Conservation (phyloP, 768 basidiomycete species). For the Tricholomella constricta region DNA sequence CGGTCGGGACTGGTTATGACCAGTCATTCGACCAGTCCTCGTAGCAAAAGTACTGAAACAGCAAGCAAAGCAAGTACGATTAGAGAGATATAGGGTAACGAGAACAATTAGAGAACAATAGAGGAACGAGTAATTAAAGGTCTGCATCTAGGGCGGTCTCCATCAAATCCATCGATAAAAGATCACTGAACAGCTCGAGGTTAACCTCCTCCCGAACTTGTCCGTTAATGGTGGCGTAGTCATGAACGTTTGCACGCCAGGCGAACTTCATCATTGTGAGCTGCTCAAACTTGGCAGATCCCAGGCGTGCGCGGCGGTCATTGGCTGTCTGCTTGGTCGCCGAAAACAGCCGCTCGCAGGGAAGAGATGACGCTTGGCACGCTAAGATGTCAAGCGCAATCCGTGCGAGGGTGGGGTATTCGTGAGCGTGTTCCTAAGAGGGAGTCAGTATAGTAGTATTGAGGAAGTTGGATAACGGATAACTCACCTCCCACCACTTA, state of each 20-base stretch:
- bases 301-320: background rate
- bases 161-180: no score
- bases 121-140: background rate
- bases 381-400: conserved; percentile 20
- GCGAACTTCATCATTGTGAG: conserved; percentile 11
- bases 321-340: conserved; percentile 2
- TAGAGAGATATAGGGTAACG: no score
- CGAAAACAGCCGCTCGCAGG: conserved; percentile 20
- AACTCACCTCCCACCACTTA: conserved; percentile 17
- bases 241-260: background rate
- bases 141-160: background rate
- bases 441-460: background rate
- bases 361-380: conserved; percentile 20
- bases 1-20: no score
- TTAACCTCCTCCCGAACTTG: background rate
- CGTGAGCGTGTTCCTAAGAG: conserved; percentile 1
- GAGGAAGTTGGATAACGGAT: background rate
- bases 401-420: conserved; percentile 15
- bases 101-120: no score
- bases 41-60: no score
- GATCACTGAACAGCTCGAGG: background rate
- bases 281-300: conserved; percentile 9
- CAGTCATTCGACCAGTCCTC: no score
- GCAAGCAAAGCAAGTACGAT: no score
- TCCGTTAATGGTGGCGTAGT: background rate